Conservation (phyloP, 345 rosid genomes). For the Pseudoturritis turrita region DNA sequence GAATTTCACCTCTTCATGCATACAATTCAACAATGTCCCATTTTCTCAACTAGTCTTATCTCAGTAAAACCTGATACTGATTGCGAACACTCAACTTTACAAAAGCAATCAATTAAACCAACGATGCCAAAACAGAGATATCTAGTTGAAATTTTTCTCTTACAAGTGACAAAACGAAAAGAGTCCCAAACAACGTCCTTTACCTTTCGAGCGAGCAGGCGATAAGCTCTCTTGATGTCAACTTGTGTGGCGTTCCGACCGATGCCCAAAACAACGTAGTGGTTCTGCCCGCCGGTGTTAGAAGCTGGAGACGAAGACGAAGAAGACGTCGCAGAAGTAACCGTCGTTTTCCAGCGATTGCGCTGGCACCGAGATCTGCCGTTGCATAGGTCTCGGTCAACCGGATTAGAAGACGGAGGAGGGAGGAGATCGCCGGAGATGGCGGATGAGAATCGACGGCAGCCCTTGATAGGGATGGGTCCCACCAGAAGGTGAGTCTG, state of each 20-base stretch:
- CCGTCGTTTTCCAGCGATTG: conserved; percentile 26
- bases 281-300: conserved; percentile 46
- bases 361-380: conserved; percentile 29
- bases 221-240: conserved; percentile 81
- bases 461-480: conserved; percentile 48
- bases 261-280: conserved; percentile 72
- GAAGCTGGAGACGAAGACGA: conserved; percentile 29
- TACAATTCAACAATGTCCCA: too few relatives aligned
- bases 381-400: conserved; percentile 5
- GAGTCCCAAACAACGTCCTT: not conserved
- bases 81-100: not conserved
- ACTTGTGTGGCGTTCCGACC: conserved; percentile 47
- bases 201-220: conserved; percentile 87
- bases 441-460: conserved; percentile 31
- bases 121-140: not conserved
- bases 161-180: not conserved
- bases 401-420: conserved; percentile 7
- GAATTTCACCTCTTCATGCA: too few relatives aligned
- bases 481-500: conserved; percentile 73
- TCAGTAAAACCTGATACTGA: not conserved
- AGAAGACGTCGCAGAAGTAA: conserved; percentile 33
- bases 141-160: not conserved
- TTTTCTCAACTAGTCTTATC: not conserved
- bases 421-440: conserved; percentile 11
- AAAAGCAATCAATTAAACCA: not conserved